Base-by-base conservation (phyloP, 2,329 filamentous ascomycete species). In the Fusarium sp. region DNA sequence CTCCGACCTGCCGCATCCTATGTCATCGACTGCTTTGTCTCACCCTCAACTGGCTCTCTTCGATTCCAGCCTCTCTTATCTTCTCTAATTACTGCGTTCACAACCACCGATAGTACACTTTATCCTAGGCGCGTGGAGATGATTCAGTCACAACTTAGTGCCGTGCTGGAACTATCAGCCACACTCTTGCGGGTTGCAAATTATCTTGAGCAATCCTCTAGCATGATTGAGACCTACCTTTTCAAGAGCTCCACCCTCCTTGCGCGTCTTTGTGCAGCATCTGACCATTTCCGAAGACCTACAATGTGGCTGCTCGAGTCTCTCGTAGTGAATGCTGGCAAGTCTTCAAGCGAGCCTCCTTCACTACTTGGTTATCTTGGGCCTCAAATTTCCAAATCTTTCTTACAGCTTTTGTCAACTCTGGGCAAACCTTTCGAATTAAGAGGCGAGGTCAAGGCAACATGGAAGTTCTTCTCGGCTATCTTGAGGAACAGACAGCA, bases 351-450 rank as follows among this genome's bases (percentile, higher is more conserved):
- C n/a, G 94, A 98, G 73, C 94, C 95, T 2, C 93, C 94, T n/a
- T 98, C 95, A 9, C 85, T 99, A n/a, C 88, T 99, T 24, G 95
- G 95, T 32, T 94, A 97, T 77, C 84, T 99, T 9, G 94, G 94
- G 3, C 87, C 93, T 12, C 90, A 93, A 59, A 90, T 93, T 11
- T 93, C 95, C 14, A 94, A 93, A 74, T 91, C 92, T 42, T 97
- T 99, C 77, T 84, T 99, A 25, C 89, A 91, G 66, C 84, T 96
- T 8, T 83, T 98, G 9, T 90, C 92, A 7, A 88, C 89, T 64
- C 85, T 98, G 27, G 93, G 95, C 72, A 90, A 89, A 71, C 94
- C 95, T 6, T 87, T 96, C 61, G 85, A 88, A 55, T 85, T 94
- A 72, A 81, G 87, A 4, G 79, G 84, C 8, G 88, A 94, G 57